Conservation (phyloP, 2,329 filamentous ascomycete genomes). For the Juglanconis oblonga region DNA sequence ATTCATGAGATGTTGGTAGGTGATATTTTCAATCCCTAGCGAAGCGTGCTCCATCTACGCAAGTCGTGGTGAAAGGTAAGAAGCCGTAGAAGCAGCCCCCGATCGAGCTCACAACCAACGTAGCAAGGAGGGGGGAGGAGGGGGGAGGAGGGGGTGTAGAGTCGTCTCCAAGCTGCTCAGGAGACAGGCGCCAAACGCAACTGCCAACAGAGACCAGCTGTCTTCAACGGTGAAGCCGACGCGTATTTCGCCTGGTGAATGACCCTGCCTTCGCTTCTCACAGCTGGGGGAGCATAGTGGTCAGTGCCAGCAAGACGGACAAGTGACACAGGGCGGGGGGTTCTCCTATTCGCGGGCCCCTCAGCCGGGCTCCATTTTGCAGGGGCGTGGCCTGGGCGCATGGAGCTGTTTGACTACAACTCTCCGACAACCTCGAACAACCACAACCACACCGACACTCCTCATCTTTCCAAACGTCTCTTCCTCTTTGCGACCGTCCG, state of each 20-base stretch:
- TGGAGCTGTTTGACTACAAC: neutral
- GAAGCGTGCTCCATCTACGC: too few relatives aligned
- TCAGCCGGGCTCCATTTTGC: neutral
- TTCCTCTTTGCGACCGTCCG: slow-evolving; percentile 10
- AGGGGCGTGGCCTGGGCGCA: neutral
- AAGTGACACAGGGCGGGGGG: neutral
- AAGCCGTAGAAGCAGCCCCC: too few relatives aligned
- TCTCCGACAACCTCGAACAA: slow-evolving; percentile 14
- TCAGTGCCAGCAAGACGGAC: neutral
- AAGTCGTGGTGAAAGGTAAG: too few relatives aligned
- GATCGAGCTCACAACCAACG: too few relatives aligned
- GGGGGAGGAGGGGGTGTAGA: too few relatives aligned
- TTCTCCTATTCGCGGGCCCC: neutral
- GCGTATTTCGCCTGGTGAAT: neutral
- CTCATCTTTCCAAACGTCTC: slow-evolving; percentile 5
- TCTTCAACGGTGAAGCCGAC: neutral
- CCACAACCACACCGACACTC: slow-evolving; percentile 14
- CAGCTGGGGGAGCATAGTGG: neutral
- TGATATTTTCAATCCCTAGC: too few relatives aligned
- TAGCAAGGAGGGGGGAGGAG: too few relatives aligned
- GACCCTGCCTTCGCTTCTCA: neutral
- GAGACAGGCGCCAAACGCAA: too few relatives aligned
- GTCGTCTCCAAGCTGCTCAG: too few relatives aligned
- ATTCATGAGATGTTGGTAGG: too few relatives aligned
- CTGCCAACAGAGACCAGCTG: slow-evolving; percentile 9